Base-by-base conservation (phyloP, 2,329 filamentous ascomycete species). In the Diplodia intermedia region DNA sequence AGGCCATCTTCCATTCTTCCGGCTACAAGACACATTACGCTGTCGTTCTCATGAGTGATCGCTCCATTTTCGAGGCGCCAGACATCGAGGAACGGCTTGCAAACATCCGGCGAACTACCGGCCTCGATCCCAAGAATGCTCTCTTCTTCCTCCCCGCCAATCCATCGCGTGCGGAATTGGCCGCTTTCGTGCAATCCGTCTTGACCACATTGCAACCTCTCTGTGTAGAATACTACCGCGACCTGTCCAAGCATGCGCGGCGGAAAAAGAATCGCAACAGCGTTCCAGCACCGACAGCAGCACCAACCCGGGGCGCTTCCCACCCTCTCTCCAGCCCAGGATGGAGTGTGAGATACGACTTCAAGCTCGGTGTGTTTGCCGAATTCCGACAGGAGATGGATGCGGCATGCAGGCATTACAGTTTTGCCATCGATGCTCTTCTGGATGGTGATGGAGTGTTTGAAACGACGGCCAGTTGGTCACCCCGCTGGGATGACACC, bases 321-420 rank as follows among this genome's bases (percentile, higher is more conserved):
- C 91, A 95, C 74, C 92, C 91, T 0, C 80, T 97, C n/a, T 91
- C 93, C 1, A 83, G 90, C 11, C 89, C 93, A 52, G 94, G 92
- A 3, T 99, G 94, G 95, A 93, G 93, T 74, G 90, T 96, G 65
- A 90, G 94, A 18, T 97, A 97, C 79, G 94, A 99, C 75, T 93
- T 97, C 82, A 99, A 99, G 77, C 86, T 94, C 20, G 94, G 90
- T 7, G 84, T 97, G 0, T 92, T 98, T 75, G 92, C 94, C 33
- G 94, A 98, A 75, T 97, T 97, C 72, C 88, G 95, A 9, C 92
- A 96, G 75, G 95, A 98, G 77, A 92, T 94, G 85, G 94, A 97
- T 75, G 89, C 88, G 26, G 93, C 95, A 0, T 85, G 92, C 74
- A 88, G 93, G 53, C 93, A 92, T 65, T 97, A 94, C 73, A 92